These are phyloP conservation scores for Pisolithus tinctorius DNA, from an alignment of 768 basidiomycete species.

Conservation along the genomic window DNA sequence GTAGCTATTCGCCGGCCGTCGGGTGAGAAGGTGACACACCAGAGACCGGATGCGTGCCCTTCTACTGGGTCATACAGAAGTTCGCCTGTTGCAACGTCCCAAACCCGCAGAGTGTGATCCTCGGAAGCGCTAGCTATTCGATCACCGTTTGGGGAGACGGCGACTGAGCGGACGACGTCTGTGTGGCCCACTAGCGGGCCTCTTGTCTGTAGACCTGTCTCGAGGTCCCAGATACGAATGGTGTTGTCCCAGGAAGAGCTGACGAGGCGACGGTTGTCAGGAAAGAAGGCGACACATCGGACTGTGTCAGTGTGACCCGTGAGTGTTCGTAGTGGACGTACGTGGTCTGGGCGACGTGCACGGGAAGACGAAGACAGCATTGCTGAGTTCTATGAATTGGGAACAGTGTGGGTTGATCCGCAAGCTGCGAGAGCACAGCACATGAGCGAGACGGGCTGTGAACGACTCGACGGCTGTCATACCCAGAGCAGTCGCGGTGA, in stretches of 20 bases:
- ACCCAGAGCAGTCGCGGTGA: no score
- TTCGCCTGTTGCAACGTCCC: constrained; percentile 17
- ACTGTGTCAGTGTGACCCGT: constrained; percentile 26
- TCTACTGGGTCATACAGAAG: constrained; percentile 19
- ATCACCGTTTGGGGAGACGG: constrained; percentile 23
- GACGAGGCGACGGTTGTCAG: constrained; percentile 18
- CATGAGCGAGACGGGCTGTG: no score
- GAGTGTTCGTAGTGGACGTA: constrained; percentile 21
- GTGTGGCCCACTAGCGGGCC: constrained; percentile 21
- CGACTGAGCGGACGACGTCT: constrained; percentile 22
- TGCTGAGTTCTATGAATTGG: neutral
- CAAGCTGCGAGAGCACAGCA: no score
- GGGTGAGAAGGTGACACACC: constrained; percentile 27
- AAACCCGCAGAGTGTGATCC: constrained; percentile 24
- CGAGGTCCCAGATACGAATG: constrained; percentile 22
- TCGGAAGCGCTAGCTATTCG: constrained; percentile 23
- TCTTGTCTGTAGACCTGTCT: constrained; percentile 9
- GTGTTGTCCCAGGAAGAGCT: constrained; percentile 22
- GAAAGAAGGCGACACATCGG: constrained; percentile 23
- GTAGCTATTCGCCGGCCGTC: constrained; percentile 26
- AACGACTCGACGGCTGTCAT: no score
- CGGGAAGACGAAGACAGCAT: constrained; percentile 20
- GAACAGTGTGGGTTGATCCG: neutral
- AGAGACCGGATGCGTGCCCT: constrained; percentile 20
- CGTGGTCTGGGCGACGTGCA: constrained; percentile 17